Base-by-base conservation (phyloP, 371 early-diverging fungal species). In the Mucor racemosus region DNA sequence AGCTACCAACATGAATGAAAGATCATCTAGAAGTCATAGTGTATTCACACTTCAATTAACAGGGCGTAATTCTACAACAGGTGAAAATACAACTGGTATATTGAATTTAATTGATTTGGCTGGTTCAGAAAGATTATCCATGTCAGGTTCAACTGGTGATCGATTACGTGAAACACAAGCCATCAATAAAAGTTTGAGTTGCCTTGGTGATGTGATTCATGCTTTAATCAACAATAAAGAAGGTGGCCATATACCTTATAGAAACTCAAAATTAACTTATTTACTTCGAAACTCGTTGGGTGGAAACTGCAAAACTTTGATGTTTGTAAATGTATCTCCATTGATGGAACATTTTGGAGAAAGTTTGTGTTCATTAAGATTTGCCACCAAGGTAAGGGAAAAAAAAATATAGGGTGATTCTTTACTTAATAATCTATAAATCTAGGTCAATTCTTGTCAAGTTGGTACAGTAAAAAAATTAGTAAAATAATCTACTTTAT, bases 291-390 rank as follows among this genome's bases (percentile, higher is more conserved):
- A 94, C 73, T 94, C 94, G 0, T 84, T 98, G 6, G 82, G 94
- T 9, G 97, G 97, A 19, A 98, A 97, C 71, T 93, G 95, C 69
- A 97, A 98, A 77, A 97, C 97, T 1, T 86, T 98, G 17, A 99
- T 99, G 99, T 96, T 99, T 90, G 99, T 99, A 26, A 99, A 99
- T 72, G 86, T 99, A 34, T 91, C 92, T 26, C 97, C 97, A 10
- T 69, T 89, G 61, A 67, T 81, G 17, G 80, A 84, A 38, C 90
- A 90, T 76, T 84, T 93, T 54, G 80, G 86, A 40, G 99, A 99
- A 78, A 96, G 94, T 5, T 72, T 99, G 36, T 95, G 94, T 77
- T 95, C 97, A 5, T 84, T 99, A 58, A 82, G 98, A 65, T 99
- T 99, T 88, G 99, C 98, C 7, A 92, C 95, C 40, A 98, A 97